phyloP scores from a whole-genome alignment of 2,329 filamentous ascomycete species.

The Dendrostoma leiphaemia region DNA sequence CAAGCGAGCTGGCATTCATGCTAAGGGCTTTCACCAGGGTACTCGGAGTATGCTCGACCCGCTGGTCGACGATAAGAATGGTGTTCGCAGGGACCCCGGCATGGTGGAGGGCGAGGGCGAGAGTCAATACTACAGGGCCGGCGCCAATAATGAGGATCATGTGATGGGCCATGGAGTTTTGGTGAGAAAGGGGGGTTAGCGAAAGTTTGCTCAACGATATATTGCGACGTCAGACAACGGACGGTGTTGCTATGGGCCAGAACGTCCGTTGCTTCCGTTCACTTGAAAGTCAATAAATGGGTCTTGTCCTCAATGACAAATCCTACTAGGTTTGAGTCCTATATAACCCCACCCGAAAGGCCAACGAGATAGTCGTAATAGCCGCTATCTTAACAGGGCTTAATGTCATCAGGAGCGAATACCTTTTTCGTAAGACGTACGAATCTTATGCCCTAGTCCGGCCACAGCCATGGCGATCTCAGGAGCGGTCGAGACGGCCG shows the following conservation, averaged over 20 bases:
- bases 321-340: not conserved
- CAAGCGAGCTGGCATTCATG: conserved; percentile 8
- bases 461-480: not conserved
- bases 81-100: not conserved
- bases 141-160: conserved; percentile 8
- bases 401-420: not conserved
- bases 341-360: not conserved
- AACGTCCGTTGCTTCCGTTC: not conserved
- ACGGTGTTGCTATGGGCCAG: not conserved
- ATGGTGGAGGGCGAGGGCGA: conserved; percentile 8
- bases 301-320: not conserved
- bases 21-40: not conserved
- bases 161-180: not conserved
- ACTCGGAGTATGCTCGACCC: not conserved
- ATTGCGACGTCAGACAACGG: not conserved
- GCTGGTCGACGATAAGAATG: conserved; percentile 8
- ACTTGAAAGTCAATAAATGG: not conserved
- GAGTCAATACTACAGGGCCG: conserved; percentile 9
- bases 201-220: not conserved
- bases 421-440: too few species aligned
- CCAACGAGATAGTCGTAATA: not conserved
- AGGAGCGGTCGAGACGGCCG: not conserved
- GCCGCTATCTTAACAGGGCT: not conserved
- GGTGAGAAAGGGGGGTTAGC: too few species aligned
- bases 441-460: too few species aligned